A percentile compares a stretch with the other conserved stretches of the same genome.
phyloP scores from a whole-genome alignment of 208 protist genomes.

The Acanthamoeba healyi region DNA sequence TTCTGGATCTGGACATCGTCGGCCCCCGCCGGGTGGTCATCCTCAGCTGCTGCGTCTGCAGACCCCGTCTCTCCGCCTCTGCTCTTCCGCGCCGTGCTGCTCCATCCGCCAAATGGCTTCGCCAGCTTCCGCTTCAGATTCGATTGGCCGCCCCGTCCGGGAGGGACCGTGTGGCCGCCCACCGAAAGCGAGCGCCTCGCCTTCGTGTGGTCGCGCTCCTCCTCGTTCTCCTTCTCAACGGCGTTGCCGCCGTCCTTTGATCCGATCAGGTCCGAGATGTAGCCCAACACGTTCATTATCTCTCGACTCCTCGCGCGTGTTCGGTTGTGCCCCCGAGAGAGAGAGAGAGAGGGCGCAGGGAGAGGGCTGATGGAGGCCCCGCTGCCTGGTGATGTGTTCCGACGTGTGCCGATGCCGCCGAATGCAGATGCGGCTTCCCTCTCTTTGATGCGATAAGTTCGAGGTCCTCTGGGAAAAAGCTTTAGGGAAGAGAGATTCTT shows the following conservation, averaged over 20 bases:
- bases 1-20: constrained; percentile 9
- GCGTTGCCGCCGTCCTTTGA: neutral
- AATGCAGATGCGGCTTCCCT: no score
- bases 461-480: no score
- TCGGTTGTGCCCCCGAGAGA: no score
- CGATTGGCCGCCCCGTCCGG: no score
- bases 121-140: neutral
- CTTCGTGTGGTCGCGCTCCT: no score
- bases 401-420: no score
- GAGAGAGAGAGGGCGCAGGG: no score
- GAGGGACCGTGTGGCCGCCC: neutral
- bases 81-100: neutral
- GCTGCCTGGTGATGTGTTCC: no score
- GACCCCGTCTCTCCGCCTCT: neutral
- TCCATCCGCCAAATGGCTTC: neutral
- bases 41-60: neutral
- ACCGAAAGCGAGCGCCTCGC: neutral
- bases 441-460: no score
- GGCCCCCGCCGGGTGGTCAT: neutral
- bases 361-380: no score
- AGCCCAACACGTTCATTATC: constrained; percentile 7
- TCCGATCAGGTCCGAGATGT: constrained; percentile 4
- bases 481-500: no score
- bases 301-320: no score
- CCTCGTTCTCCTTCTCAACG: neutral